Evolutionary conservation across 2,329 filamentous ascomycete genomes (phyloP), one percentile per base, ranked within the genome.

Genomic region (Calcarisporium arbuscula): DNA sequence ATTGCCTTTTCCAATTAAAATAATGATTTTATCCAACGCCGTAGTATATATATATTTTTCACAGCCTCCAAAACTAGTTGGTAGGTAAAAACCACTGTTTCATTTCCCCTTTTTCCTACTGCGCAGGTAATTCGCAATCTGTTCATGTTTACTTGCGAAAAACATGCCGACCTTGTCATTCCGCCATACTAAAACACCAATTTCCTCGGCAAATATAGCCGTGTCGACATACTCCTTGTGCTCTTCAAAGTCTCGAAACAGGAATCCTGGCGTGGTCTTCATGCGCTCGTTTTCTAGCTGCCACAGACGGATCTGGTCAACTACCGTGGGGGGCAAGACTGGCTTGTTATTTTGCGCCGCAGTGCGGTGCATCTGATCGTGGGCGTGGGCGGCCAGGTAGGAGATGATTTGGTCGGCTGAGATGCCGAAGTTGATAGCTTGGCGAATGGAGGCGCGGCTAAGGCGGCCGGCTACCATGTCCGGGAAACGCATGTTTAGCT

Each of bases 261-360:
- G 58, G 56, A 87, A 96, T 0, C 92, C 92, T 1, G 73, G 67
- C 5, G 80, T 87, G 2, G 85, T 79, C 57, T 84, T 85, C 76
- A 98, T 94, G 32, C 92, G 77, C 65, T 98, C 92, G 44, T 90
- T 88, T 61, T 98, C 92, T 34, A 96, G 80, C 65, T 98, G 90
- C 92, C 92, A 98, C 15, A 98, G 76, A 3, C 89, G 76, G 51
- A 98, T 95, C 67, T 98, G 92, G 60, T 98, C 92, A 43, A 95
- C 86, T 12, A 98, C 92, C 0, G 94, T 96, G 1, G 92, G 89
- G 2, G 94, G 92, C 3, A 98, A 72, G 12, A 95, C 77, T 2
- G 89, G 84, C 42, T 70, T 70, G 50, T 74, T 74, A 41, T 73
- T 50, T 30, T 68, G 46, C 18, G 69, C 63, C 6, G 76, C 73